Evolutionary conservation across 257 asterid species (phyloP).

Genomic region (Fraxinus anomala): DNA sequence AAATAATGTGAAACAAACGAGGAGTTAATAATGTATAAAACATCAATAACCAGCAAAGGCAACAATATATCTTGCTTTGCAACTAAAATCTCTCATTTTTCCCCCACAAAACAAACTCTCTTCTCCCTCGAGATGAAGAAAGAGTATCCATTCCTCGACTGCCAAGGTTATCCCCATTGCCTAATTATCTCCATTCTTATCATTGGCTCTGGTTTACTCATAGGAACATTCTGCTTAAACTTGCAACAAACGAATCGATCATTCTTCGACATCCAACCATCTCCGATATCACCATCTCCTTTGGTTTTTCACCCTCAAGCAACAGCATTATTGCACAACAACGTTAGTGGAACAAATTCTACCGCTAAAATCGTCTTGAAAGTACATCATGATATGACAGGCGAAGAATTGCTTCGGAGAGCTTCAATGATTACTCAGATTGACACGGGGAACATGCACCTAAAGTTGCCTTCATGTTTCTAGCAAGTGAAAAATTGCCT

Average conservation of each 20-base stretch:
- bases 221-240: neutral
- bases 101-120: neutral
- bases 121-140: neutral
- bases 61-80: too few species aligned
- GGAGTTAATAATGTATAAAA: too few species aligned
- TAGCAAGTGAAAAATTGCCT: constrained; percentile 3
- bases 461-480: constrained; percentile 21
- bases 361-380: neutral
- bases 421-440: constrained; percentile 16
- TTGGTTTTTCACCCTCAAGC: neutral
- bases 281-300: neutral
- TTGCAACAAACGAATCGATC: neutral
- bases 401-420: constrained; percentile 13
- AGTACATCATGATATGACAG: constrained; percentile 17
- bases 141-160: neutral
- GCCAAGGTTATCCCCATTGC: neutral
- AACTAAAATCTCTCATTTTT: too few species aligned
- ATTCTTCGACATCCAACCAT: neutral
- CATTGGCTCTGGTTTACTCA: neutral
- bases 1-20: too few species aligned
- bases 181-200: neutral
- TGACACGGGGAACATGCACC: neutral
- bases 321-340: neutral
- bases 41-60: too few species aligned
- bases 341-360: neutral